Evolutionary conservation across 78 protist genomes (phyloP).

Genomic region (Bigelowiella natans): DNA sequence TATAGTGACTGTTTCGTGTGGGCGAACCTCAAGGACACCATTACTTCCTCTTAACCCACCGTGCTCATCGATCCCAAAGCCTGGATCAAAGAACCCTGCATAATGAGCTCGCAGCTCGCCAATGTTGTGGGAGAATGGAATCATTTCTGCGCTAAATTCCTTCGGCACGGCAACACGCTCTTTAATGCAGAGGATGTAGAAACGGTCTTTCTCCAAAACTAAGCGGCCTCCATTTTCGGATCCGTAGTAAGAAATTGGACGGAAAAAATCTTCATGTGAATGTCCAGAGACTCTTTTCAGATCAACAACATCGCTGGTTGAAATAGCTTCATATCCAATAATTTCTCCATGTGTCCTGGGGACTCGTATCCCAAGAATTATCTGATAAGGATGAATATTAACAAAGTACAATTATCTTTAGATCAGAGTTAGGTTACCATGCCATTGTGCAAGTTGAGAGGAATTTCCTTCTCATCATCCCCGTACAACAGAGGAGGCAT

Average conservation of each 20-base stretch:
- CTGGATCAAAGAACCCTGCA: constrained; percentile 22
- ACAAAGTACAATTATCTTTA: too few species aligned
- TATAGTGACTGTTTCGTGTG: constrained; percentile 9
- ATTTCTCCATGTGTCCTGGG: background rate
- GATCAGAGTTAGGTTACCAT: background rate
- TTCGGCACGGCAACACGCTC: too few species aligned
- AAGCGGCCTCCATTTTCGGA: background rate
- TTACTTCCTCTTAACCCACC: background rate
- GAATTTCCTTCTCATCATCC: background rate
- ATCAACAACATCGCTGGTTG: constrained; percentile 1
- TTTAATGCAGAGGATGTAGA: constrained; percentile 8
- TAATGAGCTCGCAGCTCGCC: constrained; percentile 20
- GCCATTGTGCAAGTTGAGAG: constrained; percentile 10
- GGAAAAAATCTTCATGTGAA: background rate
- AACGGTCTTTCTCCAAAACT: background rate
- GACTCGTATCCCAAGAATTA: too few species aligned
- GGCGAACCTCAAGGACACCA: constrained; percentile 19
- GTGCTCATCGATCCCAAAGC: constrained; percentile 9
- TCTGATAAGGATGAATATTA: too few species aligned
- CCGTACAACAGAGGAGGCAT: background rate
- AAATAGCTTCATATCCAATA: background rate
- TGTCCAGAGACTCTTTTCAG: background rate
- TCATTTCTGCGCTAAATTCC: too few species aligned
- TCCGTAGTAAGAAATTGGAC: background rate
- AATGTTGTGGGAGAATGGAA: constrained; percentile 15